Evolutionary conservation across 148 eudicot genomes (phyloP).

Genomic region (Heliamphora exappendiculata): DNA sequence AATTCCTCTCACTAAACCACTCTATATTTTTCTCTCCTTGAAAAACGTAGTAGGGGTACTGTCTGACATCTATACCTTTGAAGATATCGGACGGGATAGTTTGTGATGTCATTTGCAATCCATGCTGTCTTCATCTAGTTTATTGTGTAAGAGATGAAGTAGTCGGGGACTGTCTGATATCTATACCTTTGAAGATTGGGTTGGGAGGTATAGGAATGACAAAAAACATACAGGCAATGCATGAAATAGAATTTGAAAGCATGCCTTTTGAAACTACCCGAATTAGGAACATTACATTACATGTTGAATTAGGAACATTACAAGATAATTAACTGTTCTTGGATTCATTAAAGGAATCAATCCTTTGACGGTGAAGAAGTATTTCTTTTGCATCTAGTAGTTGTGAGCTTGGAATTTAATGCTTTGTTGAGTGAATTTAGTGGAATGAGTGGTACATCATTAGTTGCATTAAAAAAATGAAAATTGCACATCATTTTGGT

Average conservation of each 20-base stretch:
- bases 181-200: neutral
- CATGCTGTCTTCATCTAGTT: neutral
- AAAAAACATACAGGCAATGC: neutral
- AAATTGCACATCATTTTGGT: no score
- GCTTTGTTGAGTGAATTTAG: neutral
- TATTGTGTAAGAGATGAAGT: neutral
- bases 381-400: neutral
- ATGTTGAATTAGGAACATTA: no score
- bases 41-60: no score
- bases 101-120: neutral
- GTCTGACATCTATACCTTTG: no score
- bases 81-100: no score
- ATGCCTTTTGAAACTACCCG: neutral
- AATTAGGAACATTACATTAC: no score
- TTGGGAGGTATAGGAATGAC: no score
- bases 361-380: neutral
- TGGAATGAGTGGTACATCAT: no score
- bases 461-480: no score
- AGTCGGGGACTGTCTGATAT: neutral
- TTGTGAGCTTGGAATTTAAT: neutral
- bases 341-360: neutral
- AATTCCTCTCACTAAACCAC: no score
- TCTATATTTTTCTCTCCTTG: no score
- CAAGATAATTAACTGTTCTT: neutral
- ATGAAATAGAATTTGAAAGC: neutral